A percentile compares a stretch with the other conserved stretches of the same genome.
These are phyloP conservation scores for Ceraceosorus bombacis DNA, from an alignment of 1,284 basidiomycete genomes.

Conservation along the genomic window DNA sequence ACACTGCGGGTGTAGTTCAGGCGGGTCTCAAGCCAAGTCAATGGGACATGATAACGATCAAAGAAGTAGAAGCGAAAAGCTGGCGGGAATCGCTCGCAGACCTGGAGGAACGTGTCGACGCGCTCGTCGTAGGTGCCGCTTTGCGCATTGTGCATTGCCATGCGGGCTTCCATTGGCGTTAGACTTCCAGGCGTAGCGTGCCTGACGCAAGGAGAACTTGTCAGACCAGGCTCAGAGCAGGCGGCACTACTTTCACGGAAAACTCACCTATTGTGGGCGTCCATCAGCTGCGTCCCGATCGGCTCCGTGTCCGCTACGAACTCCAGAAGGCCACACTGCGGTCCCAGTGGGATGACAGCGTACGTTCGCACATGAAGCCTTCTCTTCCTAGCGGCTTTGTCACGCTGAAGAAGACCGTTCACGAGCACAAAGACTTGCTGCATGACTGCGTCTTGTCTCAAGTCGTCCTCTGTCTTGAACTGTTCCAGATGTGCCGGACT, in stretches of 20 bases:
- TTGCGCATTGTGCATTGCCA: constrained; percentile 19
- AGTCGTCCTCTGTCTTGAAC: constrained; percentile 86
- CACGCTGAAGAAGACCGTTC: constrained; percentile 66
- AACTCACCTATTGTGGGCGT: constrained; percentile 54
- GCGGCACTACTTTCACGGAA: no score
- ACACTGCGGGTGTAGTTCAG: constrained; percentile 83
- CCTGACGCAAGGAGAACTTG: not conserved
- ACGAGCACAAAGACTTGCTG: constrained; percentile 91
- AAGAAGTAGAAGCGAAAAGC: constrained; percentile 92
- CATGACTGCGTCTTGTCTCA: constrained; percentile 97
- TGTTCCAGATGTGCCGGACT: constrained; percentile 45
- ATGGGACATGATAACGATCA: constrained; percentile 75
- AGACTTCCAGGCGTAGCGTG: constrained; percentile 39
- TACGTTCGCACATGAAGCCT: constrained; percentile 72
- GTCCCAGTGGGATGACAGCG: constrained; percentile 75
- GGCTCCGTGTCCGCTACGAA: constrained; percentile 77
- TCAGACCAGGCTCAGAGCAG: not conserved
- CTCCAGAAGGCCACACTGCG: constrained; percentile 77
- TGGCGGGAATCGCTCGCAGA: constrained; percentile 63
- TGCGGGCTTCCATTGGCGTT: constrained; percentile 22
- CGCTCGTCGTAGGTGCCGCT: constrained; percentile 16
- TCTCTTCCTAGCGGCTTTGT: constrained; percentile 68
- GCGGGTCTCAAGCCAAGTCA: constrained; percentile 87
- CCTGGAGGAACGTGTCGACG: constrained; percentile 53
- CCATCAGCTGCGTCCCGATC: constrained; percentile 60